A percentile compares a stretch with the other conserved stretches of the same genome.
These are phyloP conservation scores for Suillus clintonianus DNA, from an alignment of 768 basidiomycete genomes.

Conservation along the genomic window DNA sequence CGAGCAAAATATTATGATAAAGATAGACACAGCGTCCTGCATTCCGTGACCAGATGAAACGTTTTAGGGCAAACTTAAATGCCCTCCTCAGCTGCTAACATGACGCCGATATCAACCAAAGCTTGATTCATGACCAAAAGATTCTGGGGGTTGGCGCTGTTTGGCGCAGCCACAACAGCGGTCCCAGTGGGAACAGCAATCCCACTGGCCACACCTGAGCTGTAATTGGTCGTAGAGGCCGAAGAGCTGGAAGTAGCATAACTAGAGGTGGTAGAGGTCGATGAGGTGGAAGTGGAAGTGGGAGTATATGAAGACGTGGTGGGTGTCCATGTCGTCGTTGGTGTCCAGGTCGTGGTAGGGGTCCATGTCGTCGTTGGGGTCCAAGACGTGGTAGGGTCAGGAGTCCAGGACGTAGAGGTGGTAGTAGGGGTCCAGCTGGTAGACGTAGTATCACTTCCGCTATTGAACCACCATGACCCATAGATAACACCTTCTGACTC, in stretches of 20 bases:
- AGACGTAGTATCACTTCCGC: conserved; percentile 31
- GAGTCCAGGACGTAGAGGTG: conserved; percentile 20
- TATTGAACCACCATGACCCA: conserved; percentile 60
- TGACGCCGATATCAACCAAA: conserved; percentile 35
- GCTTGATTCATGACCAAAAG: conserved; percentile 35
- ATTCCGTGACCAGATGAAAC: neutral
- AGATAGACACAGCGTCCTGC: neutral
- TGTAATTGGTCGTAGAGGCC: conserved; percentile 17
- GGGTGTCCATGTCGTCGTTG: conserved; percentile 23
- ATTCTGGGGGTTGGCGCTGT: conserved; percentile 33
- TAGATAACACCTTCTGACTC: conserved; percentile 54
- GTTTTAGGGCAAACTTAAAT: conserved; percentile 2
- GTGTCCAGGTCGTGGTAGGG: conserved; percentile 22
- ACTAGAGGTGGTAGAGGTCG: conserved; percentile 15
- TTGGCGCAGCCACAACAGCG: conserved; percentile 31
- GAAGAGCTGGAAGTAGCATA: conserved; percentile 21
- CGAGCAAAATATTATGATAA: neutral
- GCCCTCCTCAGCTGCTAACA: conserved; percentile 11
- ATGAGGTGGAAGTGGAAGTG: conserved; percentile 29
- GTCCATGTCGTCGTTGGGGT: conserved; percentile 6
- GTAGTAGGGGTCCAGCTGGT: conserved; percentile 25
- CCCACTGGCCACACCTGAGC: conserved; percentile 23
- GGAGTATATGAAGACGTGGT: conserved; percentile 10
- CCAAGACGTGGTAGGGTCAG: conserved; percentile 13
- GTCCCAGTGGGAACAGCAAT: conserved; percentile 24